Conservation (phyloP, 2,329 filamentous ascomycete genomes). For the Coccinonectria pachysandricola region DNA sequence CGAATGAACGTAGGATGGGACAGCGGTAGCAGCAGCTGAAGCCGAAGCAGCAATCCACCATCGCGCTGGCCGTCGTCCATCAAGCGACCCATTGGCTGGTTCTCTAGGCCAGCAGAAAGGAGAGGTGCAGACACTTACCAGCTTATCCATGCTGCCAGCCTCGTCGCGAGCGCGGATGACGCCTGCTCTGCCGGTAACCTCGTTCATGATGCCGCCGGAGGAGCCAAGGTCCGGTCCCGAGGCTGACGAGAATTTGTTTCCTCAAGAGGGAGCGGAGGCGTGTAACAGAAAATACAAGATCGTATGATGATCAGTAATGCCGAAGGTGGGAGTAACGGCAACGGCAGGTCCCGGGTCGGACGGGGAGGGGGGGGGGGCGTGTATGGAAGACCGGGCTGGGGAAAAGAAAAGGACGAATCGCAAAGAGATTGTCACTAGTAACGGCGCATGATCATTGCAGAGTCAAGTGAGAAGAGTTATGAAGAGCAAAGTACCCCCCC, state of each 20-base stretch:
- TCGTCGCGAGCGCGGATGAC: conserved; percentile 44
- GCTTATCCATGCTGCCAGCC: conserved; percentile 43
- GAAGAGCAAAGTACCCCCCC: too few relatives aligned
- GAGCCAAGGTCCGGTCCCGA: conserved; percentile 15
- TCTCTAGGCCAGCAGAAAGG: too few relatives aligned
- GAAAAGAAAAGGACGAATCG: background rate
- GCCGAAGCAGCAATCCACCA: too few relatives aligned
- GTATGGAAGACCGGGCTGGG: conserved; percentile 16
- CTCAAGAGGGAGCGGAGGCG: conserved; percentile 21
- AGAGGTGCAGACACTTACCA: conserved; percentile 37
- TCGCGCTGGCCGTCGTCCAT: too few relatives aligned
- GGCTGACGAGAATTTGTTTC: conserved; percentile 14
- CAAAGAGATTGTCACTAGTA: too few relatives aligned
- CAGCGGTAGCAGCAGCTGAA: conserved; percentile 1
- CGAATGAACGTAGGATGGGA: conserved; percentile 1
- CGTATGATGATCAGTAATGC: conserved; percentile 26
- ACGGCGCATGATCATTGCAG: too few relatives aligned
- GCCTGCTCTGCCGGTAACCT: conserved; percentile 44
- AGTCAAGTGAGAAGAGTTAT: too few relatives aligned
- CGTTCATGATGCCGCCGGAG: conserved; percentile 26
- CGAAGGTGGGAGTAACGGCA: conserved; percentile 17
- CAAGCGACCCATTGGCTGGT: too few relatives aligned
- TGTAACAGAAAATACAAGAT: conserved; percentile 23
- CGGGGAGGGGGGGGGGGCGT: conserved; percentile 18
- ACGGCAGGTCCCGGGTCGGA: conserved; percentile 18